Conservation (phyloP, 306 rosid species). For the Cucurbita argyrosperma region DNA sequence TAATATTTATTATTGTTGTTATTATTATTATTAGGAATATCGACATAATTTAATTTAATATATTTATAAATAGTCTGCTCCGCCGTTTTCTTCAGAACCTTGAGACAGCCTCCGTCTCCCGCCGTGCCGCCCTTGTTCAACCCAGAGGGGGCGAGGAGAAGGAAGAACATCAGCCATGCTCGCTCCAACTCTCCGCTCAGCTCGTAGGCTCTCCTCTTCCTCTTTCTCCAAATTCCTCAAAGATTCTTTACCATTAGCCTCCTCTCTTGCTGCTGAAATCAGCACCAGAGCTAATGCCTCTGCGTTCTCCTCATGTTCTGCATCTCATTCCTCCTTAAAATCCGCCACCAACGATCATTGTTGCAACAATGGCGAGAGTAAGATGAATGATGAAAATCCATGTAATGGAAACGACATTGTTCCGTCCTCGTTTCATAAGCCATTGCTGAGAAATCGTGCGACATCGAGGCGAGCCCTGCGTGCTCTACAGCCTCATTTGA, state of each 20-base stretch:
- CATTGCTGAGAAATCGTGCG: background rate
- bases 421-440: background rate
- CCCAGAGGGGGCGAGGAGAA: background rate
- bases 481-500: slow-evolving; percentile 1
- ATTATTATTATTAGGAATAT: no score
- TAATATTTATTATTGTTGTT: no score
- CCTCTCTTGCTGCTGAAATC: background rate
- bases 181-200: slow-evolving; percentile 16
- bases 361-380: background rate
- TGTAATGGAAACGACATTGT: background rate
- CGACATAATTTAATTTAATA: no score
- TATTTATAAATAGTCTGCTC: background rate
- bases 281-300: background rate
- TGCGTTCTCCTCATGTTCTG: background rate
- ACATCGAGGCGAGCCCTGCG: background rate
- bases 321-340: background rate
- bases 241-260: slow-evolving; percentile 2
- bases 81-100: background rate
- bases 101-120: background rate
- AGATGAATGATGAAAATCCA: background rate
- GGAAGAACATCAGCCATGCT: slow-evolving; percentile 2
- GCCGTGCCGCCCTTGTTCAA: background rate
- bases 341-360: background rate
- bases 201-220: slow-evolving; percentile 22
- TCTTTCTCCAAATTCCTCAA: slow-evolving; percentile 9